These are phyloP conservation scores for Xylariales sp. DNA, from an alignment of 2,329 filamentous ascomycete species.

Conservation along the genomic window DNA sequence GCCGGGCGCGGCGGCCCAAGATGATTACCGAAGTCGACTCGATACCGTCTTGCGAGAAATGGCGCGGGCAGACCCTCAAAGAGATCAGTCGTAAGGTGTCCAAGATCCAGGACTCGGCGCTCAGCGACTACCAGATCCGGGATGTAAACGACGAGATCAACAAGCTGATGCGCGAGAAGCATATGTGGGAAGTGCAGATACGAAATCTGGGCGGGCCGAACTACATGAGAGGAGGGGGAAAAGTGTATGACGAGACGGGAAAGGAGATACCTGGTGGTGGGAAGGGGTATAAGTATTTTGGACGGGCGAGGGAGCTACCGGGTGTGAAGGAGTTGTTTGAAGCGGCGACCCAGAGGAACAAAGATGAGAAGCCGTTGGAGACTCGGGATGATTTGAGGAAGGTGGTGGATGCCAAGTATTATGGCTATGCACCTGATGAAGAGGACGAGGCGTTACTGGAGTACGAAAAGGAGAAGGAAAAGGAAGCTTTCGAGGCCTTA, in stretches of 20 bases:
- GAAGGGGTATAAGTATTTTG: conserved; percentile 93
- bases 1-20: conserved; percentile 84
- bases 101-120: conserved; percentile 83
- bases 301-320: conserved; percentile 80
- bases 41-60: conserved; percentile 90
- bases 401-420: conserved; percentile 89
- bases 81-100: conserved; percentile 96
- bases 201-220: conserved; percentile 94
- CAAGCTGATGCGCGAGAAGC: conserved; percentile 97
- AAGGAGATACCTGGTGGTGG: conserved; percentile 69
- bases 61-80: conserved; percentile 95
- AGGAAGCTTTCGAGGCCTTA: conserved; percentile 70
- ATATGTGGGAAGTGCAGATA: conserved; percentile 98
- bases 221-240: conserved; percentile 75
- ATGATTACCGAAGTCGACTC: conserved; percentile 80
- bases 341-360: conserved; percentile 56
- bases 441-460: conserved; percentile 76
- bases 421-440: conserved; percentile 89
- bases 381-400: conserved; percentile 64
- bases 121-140: conserved; percentile 96
- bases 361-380: conserved; percentile 59
- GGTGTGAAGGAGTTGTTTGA: conserved; percentile 97
- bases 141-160: conserved; percentile 99
- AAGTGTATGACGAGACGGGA: conserved; percentile 70
- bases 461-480: conserved; percentile 81